Conservation (phyloP, 2,329 filamentous ascomycete genomes). For the Cercospora beticola region DNA sequence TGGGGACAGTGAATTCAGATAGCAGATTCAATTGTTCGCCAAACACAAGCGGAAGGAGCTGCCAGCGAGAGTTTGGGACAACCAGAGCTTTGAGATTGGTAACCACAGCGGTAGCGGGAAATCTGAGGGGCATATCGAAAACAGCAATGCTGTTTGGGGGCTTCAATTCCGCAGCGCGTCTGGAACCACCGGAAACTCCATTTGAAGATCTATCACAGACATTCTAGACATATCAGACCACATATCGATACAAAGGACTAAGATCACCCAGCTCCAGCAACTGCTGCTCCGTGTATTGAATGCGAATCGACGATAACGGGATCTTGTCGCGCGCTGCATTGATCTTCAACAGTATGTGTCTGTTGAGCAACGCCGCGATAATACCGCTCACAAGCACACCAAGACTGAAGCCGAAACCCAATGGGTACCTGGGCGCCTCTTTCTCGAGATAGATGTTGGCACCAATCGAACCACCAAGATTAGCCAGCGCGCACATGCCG, state of each 20-base stretch:
- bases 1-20: background rate
- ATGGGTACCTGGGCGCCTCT: slow-evolving; percentile 20
- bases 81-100: background rate
- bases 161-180: background rate
- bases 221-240: slow-evolving; percentile 8
- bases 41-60: background rate
- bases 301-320: slow-evolving; percentile 37
- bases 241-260: slow-evolving; percentile 43
- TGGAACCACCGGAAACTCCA: background rate
- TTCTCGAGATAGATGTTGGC: slow-evolving; percentile 22
- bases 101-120: background rate
- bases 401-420: slow-evolving; percentile 24
- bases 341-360: background rate
- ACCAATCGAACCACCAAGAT: slow-evolving; percentile 26
- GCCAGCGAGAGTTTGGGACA: background rate
- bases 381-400: slow-evolving; percentile 29
- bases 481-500: slow-evolving; percentile 19
- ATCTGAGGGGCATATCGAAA: background rate
- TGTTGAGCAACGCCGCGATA: slow-evolving; percentile 26
- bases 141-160: background rate
- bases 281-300: slow-evolving; percentile 40
- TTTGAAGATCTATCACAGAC: background rate
- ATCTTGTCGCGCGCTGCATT: slow-evolving; percentile 39
- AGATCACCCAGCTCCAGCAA: slow-evolving; percentile 41
- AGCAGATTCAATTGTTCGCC: background rate